Evolutionary conservation across 345 rosid genomes (phyloP).

Genomic region (Eucalyptus polybractea): DNA sequence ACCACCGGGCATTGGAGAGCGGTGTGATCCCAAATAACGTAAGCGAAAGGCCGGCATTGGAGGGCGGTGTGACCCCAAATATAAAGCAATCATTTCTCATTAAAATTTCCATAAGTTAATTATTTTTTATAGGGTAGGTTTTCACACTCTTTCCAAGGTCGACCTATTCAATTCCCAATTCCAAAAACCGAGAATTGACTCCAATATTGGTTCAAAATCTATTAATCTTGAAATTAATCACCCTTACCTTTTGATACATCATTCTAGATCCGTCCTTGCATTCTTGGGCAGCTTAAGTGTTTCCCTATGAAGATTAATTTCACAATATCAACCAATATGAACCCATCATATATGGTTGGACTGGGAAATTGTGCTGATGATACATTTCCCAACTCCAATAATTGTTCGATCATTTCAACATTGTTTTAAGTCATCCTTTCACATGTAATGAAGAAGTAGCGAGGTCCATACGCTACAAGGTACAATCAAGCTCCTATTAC

Average conservation of each 20-base stretch:
- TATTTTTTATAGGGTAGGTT: neutral
- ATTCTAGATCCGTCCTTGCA: neutral
- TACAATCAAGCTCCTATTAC: neutral
- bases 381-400: neutral
- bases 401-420: neutral
- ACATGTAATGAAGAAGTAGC: neutral
- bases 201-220: neutral
- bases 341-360: neutral
- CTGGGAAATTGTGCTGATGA: neutral
- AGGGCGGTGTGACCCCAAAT: rapidly evolving
- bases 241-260: neutral
- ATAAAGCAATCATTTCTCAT: neutral
- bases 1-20: rapidly evolving
- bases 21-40: no score
- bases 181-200: neutral
- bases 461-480: neutral
- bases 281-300: neutral
- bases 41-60: no score
- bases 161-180: neutral
- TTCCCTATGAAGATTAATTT: neutral
- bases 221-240: neutral
- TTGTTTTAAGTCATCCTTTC: neutral
- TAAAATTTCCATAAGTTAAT: neutral
- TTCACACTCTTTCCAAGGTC: neutral
- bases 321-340: neutral